Base-by-base conservation (phyloP, 1,284 basidiomycete species). In the Cryptococcus jaspeensis region DNA sequence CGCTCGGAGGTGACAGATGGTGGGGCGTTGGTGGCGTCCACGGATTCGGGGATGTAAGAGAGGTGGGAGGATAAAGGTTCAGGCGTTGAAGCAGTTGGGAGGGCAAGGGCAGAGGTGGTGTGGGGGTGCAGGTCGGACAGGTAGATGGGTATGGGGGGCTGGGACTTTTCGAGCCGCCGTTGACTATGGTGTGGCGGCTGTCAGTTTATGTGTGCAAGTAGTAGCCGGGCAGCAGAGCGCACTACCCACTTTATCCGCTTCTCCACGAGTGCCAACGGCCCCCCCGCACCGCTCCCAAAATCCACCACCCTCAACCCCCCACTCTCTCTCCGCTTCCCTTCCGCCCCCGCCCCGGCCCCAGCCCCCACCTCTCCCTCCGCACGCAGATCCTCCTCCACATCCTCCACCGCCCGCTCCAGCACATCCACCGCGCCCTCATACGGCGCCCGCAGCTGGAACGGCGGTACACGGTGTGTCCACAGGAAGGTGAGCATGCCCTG, bases 231-330 rank as follows among this genome's bases (percentile, higher is more conserved):
- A 6, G 15, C 15, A 25, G 1, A 25, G 20, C 8, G 22, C 15
- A 46, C 28, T 15, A 64, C 69, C 60, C 59, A 75, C 73, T 75
- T 75, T 43, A 74, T 60, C n/a, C 53, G 40, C 46, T 49, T 55
- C 54, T 74, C 71, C 43, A 74, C 65, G 20, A 49, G 46, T 7
- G 60, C 60, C 50, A 72, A 59, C 25, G 72, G 71, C 20, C 73
- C 72, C 16, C 73, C 72, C 15, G 68, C 71, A n/a, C 71, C 71
- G 20, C 61, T 64, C 52, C 73, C 72, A 49, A 69, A 73, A 58
- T 75, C 73, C n/a, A 75, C 64, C 6, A 72, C 58, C 12, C 37
- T 50, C 15, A 59, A 11, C 22, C 22, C 35, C 52, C 57, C 50
- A 67, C 35, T 45, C 42, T 53, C 48, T 39, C 51, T 54, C 23